Base-by-base conservation (phyloP, 495 filamentous ascomycete genomes). In the Chaetomium tenue region DNA sequence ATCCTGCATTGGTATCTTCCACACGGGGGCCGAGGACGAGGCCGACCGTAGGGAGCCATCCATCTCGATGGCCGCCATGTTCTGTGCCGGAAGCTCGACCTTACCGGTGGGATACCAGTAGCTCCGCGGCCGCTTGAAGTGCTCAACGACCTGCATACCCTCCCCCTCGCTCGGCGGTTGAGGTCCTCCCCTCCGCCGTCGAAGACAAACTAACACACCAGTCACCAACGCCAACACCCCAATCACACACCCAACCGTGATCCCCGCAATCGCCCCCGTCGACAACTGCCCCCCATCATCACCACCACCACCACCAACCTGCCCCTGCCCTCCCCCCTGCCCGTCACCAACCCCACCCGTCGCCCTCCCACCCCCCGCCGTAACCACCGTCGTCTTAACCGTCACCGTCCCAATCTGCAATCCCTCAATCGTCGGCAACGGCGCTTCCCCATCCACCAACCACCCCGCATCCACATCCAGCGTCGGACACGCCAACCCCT, bases 361-460 rank as follows among this genome's bases (percentile, higher is more conserved):
- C 16, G 12, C 46, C 30, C 33, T 33, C 9, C 37, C n/a, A 15
- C 25, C 28, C 23, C 22, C 12, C 20, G 44, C 18, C 53, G 20
- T 51, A n/a, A 40, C 40, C 23, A 40, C 40, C 23, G 57, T 66
- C 20, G 50, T 53, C 42, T 53, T 33, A 2, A 52, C 42, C 16
- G 59, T 63, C 18, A 63, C 60, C 2, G 52, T 63, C n/a, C 52
- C 54, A 15, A 63, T 52, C 33, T 53, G 15, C 22, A 66, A 18
- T 9, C 60, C 64, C 20, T 28, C 25, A 53, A 66, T 63, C 7
- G 16, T 61, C 23, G 64, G 59, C 52, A 66, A 13, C 22, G 52
- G 23, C 30, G 16, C 60, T 5, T 15, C 23, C 1, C 16, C 42
- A 22, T 66, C 60, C 12, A 58, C 59, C n/a, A 63, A n/a, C 64